Evolutionary conservation across 23 red algal species (phyloP).

Genomic region (Pyropia yezoensis): DNA sequence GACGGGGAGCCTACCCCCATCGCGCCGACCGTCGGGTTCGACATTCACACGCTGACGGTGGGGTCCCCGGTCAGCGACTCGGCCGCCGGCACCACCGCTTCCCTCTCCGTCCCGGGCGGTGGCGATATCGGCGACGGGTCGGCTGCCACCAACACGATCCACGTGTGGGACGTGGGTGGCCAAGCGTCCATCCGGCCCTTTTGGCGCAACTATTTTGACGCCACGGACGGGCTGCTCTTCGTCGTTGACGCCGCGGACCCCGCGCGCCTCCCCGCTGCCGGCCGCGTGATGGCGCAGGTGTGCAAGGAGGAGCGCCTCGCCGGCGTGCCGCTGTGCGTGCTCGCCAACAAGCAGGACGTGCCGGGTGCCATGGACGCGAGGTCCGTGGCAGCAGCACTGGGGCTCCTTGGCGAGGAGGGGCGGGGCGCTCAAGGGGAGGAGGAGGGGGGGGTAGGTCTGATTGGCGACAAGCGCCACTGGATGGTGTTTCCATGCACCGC

Average conservation of each 20-base stretch:
- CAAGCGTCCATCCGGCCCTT: slow-evolving; percentile 87
- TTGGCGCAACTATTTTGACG: slow-evolving; percentile 99
- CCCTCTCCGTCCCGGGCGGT: not conserved
- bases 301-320: slow-evolving; percentile 79
- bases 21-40: slow-evolving; percentile 86
- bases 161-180: slow-evolving; percentile 98
- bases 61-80: no score
- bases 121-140: slow-evolving; percentile 20
- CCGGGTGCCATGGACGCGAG: slow-evolving; percentile 45
- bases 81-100: no score
- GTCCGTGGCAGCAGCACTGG: slow-evolving; percentile 26
- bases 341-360: slow-evolving; percentile 92
- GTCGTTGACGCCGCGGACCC: slow-evolving; percentile 87
- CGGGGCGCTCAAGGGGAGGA: no score
- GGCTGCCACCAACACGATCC: slow-evolving; percentile 29
- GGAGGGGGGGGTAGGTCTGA: not conserved
- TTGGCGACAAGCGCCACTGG: slow-evolving; percentile 64
- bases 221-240: slow-evolving; percentile 91
- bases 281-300: slow-evolving; percentile 41
- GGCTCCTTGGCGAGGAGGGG: slow-evolving; percentile 13
- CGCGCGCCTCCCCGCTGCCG: slow-evolving; percentile 29
- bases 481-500: slow-evolving; percentile 53
- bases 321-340: slow-evolving; percentile 62
- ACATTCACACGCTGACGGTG: slow-evolving; percentile 50
- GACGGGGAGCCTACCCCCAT: slow-evolving; percentile 40